Conservation (phyloP, 192 early-diverging fungal genomes). For the Linnemannia exigua region DNA sequence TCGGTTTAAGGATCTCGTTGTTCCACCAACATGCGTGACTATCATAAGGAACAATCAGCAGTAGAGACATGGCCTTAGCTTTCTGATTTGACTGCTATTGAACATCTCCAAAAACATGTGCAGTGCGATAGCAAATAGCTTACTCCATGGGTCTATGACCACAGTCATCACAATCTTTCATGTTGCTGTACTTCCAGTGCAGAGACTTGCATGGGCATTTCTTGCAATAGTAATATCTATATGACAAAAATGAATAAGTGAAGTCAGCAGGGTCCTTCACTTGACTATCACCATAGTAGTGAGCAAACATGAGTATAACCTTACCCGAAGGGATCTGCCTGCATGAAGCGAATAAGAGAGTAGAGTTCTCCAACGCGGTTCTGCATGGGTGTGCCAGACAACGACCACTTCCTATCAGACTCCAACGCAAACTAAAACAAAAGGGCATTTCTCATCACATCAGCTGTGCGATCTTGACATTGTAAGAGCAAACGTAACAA, state of each 20-base stretch:
- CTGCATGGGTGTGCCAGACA: conserved; percentile 95
- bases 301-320: not conserved
- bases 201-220: conserved; percentile 78
- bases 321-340: conserved; percentile 65
- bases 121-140: not conserved
- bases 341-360: conserved; percentile 90
- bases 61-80: not conserved
- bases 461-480: no score
- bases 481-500: not conserved
- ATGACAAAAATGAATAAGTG: conserved; percentile 24
- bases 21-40: conserved; percentile 92
- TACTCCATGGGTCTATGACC: conserved; percentile 73
- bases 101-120: not conserved
- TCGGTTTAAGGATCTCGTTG: conserved; percentile 90
- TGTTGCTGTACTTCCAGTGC: conserved; percentile 74
- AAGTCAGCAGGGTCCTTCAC: not conserved
- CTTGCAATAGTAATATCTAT: conserved; percentile 90
- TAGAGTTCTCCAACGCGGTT: conserved; percentile 96
- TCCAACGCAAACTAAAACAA: conserved; percentile 75
- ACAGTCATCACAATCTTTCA: conserved; percentile 67
- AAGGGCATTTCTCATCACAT: no score
- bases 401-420: conserved; percentile 78
- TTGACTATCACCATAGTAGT: not conserved
- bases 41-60: not conserved
- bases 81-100: not conserved